Percentiles rank a stretch among this genome's conserved stretches.
These are phyloP conservation scores for Rhododendron vialii DNA, from an alignment of 148 eudicot species.

Conservation along the genomic window DNA sequence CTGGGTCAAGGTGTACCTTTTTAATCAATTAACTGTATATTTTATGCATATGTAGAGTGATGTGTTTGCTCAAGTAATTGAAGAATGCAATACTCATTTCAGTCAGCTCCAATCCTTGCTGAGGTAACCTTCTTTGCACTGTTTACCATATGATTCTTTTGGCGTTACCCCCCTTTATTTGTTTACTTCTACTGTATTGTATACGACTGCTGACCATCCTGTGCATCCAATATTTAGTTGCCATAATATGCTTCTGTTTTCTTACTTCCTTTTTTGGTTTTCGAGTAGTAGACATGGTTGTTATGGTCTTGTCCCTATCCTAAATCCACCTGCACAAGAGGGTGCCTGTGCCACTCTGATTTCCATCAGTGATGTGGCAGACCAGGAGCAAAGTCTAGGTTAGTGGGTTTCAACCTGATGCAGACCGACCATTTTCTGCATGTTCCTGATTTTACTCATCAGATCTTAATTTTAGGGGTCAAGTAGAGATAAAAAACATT, in stretches of 20 bases:
- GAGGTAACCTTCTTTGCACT: conserved; percentile 45
- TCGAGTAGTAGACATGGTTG: neutral
- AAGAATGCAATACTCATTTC: conserved; percentile 79
- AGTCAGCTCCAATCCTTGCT: conserved; percentile 54
- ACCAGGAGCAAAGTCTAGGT: neutral
- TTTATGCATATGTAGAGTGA: conserved; percentile 50
- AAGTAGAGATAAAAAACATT: neutral
- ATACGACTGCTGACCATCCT: neutral
- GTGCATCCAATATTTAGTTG: neutral
- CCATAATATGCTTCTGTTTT: neutral
- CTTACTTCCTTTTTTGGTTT: neutral
- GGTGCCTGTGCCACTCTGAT: neutral
- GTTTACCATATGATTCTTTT: neutral
- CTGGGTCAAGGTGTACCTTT: neutral
- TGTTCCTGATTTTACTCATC: neutral
- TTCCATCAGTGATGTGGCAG: neutral
- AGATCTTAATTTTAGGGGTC: neutral
- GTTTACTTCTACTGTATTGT: neutral
- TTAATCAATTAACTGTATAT: conserved; percentile 5
- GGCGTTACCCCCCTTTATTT: neutral
- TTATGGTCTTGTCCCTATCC: neutral
- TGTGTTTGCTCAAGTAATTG: conserved; percentile 66
- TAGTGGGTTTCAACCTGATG: neutral
- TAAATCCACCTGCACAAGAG: neutral
- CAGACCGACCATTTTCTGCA: neutral